Evolutionary conservation across 768 basidiomycete species (phyloP).

Genomic region (Mycena leptocephala): DNA sequence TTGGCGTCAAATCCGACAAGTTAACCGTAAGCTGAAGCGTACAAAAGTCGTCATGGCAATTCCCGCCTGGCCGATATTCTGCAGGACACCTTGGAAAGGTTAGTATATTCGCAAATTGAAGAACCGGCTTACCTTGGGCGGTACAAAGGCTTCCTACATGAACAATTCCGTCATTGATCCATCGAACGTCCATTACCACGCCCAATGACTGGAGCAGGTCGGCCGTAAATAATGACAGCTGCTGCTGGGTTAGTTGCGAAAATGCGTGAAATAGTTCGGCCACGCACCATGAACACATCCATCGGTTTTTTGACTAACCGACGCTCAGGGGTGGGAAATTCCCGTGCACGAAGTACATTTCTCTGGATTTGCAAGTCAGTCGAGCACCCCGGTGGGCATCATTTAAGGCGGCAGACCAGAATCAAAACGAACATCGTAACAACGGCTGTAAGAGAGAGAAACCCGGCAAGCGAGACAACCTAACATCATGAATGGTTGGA

Average conservation of each 20-base stretch:
- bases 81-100: not conserved
- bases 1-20: not conserved
- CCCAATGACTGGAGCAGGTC: slow-evolving; percentile 23
- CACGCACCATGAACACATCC: slow-evolving; percentile 15
- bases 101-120: not conserved
- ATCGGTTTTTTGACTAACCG: not conserved
- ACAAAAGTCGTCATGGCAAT: slow-evolving; percentile 26
- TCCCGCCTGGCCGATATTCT: slow-evolving; percentile 20
- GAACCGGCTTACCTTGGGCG: slow-evolving; percentile 15
- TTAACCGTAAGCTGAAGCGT: not conserved
- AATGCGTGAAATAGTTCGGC: too few relatives aligned
- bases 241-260: too few relatives aligned
- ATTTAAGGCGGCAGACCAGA: too few relatives aligned
- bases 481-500: too few relatives aligned
- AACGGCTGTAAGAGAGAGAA: too few relatives aligned
- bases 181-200: slow-evolving; percentile 19
- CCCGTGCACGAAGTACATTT: not conserved
- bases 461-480: too few relatives aligned
- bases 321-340: not conserved
- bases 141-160: slow-evolving; percentile 9
- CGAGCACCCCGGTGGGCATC: not conserved
- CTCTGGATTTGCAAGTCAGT: not conserved
- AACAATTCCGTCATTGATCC: slow-evolving; percentile 19
- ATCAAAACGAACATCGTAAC: too few relatives aligned
- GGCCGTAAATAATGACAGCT: slow-evolving; percentile 22